Percentiles rank a stretch among this genome's conserved stretches.
Conservation (phyloP, 768 basidiomycete genomes). For the Suillus decipiens region DNA sequence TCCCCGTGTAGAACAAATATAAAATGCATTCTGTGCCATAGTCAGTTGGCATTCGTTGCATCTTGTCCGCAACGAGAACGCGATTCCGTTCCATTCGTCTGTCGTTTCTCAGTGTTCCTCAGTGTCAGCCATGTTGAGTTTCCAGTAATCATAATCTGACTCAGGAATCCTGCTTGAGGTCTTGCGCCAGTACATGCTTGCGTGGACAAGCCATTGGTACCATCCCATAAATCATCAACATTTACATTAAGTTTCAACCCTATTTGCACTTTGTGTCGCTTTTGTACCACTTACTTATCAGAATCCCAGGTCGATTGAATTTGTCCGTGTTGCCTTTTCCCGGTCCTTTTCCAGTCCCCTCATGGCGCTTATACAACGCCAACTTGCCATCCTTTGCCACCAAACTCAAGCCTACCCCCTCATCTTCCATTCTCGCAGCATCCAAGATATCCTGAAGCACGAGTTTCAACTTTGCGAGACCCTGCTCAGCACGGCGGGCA, state of each 20-base stretch:
- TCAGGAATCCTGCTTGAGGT: background rate
- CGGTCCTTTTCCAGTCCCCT: constrained; percentile 22
- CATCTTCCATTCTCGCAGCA: constrained; percentile 52
- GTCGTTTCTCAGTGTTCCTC: background rate
- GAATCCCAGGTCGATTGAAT: constrained; percentile 15
- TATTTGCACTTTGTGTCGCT: background rate
- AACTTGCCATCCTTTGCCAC: constrained; percentile 48
- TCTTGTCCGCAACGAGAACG: background rate
- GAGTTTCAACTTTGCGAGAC: constrained; percentile 29
- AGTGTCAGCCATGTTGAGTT: no score
- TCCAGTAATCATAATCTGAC: no score
- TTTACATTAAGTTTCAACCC: background rate
- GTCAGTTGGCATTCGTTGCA: constrained; percentile 40
- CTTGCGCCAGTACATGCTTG: background rate
- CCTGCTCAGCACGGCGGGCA: constrained; percentile 21
- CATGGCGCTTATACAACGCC: constrained; percentile 49
- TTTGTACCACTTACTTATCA: background rate
- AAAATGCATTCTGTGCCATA: constrained; percentile 51
- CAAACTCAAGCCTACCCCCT: constrained; percentile 53
- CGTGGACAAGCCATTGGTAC: background rate
- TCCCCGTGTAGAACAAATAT: constrained; percentile 25
- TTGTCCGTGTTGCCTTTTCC: constrained; percentile 24
- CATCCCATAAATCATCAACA: background rate
- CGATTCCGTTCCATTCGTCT: background rate
- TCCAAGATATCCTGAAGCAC: constrained; percentile 42